Base-by-base conservation (phyloP, 768 basidiomycete genomes). In the Naganishia kalamii region DNA sequence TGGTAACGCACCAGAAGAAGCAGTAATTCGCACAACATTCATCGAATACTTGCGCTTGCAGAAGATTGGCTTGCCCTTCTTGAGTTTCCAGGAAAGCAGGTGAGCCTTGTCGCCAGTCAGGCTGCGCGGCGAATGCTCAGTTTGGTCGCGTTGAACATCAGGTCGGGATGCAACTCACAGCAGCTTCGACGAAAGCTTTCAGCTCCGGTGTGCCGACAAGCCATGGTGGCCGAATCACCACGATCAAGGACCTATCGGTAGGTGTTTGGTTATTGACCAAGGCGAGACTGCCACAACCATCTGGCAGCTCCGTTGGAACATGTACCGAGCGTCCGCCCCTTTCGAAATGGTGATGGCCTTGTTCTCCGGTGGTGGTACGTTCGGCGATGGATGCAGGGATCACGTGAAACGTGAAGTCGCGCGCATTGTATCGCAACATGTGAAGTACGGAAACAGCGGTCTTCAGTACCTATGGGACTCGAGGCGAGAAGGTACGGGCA, bases 41-140 rank as follows among this genome's bases (percentile, higher is more conserved):
- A 62, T 76, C 77, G 61, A 72, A 76, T 7, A 75, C 74, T 61
- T 76, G 72, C 17, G 72, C 68, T 62, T 78, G 77, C 1, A 78
- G 68, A 19, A 78, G 51, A 65, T 75, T 76, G 11, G 74, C 74
- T 66, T 76, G 77, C 4, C 73, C 74, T n/a, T 69, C 70, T 62
- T 72, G 72, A 12, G 74, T 71, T n/a, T 69, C 63, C 62, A 67
- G 60, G 23, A 32, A 41, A 3, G 62, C 41, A 17, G 47, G 43
- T 23, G 60, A 41, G 11, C 33, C 51, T 29, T 43, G 50, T 11
- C 50, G 61, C 66, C 66, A 67, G 25, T 51, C 19, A 17, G 27
- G 61, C 66, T 66, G 59, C 27, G 29, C 17, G 33, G 13, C 23
- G 35, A 3, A 44, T 40, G 11, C 40, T 54, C 25, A 57, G 23